Evolutionary conservation across 1,284 basidiomycete species (phyloP).

Genomic region (Inonotus obliquus): DNA sequence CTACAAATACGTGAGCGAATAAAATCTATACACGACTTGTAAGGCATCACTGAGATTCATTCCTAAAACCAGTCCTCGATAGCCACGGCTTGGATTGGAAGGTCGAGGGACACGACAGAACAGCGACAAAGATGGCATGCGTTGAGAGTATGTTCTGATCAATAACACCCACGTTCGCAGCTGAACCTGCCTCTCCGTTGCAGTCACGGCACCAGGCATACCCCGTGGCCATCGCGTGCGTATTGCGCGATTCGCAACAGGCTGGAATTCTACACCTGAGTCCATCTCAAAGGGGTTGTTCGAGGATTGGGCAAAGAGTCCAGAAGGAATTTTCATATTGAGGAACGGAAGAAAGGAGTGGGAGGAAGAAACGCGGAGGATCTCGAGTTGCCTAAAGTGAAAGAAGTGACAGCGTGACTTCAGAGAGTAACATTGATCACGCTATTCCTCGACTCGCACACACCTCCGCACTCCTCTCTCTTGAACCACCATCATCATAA

Average conservation of each 20-base stretch:
- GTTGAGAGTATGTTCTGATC: slow-evolving; percentile 7
- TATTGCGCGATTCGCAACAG: slow-evolving; percentile 4
- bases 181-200: background rate
- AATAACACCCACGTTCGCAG: background rate
- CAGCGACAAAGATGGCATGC: background rate
- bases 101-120: background rate
- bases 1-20: slow-evolving; percentile 5
- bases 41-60: background rate
- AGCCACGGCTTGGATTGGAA: slow-evolving; percentile 9
- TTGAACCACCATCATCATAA: background rate
- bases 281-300: slow-evolving; percentile 1
- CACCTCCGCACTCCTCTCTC: too few species aligned
- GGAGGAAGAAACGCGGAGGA: background rate
- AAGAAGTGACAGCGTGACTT: background rate
- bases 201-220: background rate
- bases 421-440: too few species aligned
- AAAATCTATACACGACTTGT: background rate
- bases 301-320: background rate
- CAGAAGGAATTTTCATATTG: background rate
- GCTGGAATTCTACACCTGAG: background rate
- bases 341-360: slow-evolving; percentile 1
- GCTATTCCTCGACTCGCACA: too few species aligned
- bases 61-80: background rate
- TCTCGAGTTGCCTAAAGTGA: background rate
- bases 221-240: background rate